These are phyloP conservation scores for Colletotrichum sp. DNA, from an alignment of 2,329 filamentous ascomycete species.

Conservation along the genomic window DNA sequence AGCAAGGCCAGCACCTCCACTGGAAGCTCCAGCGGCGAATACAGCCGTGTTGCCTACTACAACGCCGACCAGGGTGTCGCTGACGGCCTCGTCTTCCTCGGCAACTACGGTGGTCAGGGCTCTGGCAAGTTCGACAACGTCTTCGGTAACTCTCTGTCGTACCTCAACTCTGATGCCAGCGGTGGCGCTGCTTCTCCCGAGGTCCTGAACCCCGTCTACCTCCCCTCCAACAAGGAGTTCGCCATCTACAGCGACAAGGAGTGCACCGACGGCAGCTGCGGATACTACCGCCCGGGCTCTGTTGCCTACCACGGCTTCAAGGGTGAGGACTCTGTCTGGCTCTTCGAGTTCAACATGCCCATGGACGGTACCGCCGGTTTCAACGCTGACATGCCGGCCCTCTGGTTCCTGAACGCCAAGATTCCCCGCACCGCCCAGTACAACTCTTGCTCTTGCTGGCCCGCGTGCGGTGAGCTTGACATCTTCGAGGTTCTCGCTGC, in stretches of 20 bases:
- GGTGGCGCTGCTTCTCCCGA: conserved; percentile 42
- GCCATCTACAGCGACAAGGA: conserved; percentile 49
- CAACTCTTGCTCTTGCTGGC: conserved; percentile 76
- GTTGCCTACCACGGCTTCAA: conserved; percentile 69
- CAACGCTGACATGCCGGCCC: conserved; percentile 72
- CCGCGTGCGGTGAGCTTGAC: conserved; percentile 76
- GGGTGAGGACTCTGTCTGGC: conserved; percentile 67
- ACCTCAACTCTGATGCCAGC: conserved; percentile 46
- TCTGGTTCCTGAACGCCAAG: conserved; percentile 77
- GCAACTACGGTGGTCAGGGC: conserved; percentile 49
- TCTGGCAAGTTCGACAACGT: conserved; percentile 47
- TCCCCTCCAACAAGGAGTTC: conserved; percentile 51
- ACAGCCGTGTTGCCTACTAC: conserved; percentile 51
- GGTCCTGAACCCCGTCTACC: conserved; percentile 40
- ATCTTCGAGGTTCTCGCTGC: conserved; percentile 73
- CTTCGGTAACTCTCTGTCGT: conserved; percentile 52
- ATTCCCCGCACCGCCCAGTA: conserved; percentile 77
- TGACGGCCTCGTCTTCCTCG: conserved; percentile 54
- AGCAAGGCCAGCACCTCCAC: conserved; percentile 14
- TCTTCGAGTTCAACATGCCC: conserved; percentile 78
- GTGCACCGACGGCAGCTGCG: conserved; percentile 46
- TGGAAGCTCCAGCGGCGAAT: conserved; percentile 32
- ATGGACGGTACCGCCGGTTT: conserved; percentile 55
- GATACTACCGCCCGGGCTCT: conserved; percentile 46
- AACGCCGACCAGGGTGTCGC: conserved; percentile 41